Evolutionary conservation across 805 yeast genomes (phyloP), one percentile per base, ranked within the genome.

Genomic region (Diddensiella caesifluorescens): DNA sequence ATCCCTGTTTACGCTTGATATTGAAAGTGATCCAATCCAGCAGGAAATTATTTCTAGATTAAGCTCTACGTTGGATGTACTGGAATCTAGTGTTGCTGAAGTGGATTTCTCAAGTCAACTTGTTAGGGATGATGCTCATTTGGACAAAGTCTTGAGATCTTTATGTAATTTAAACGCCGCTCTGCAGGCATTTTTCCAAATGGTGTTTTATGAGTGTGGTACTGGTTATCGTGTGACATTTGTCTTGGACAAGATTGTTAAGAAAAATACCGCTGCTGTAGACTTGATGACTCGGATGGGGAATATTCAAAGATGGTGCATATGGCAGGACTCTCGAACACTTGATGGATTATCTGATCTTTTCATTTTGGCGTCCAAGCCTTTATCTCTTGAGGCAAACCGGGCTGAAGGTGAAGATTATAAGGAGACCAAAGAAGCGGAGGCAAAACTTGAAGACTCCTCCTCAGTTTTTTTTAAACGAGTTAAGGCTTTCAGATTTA

Each of bases 241-340:
- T 18, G 41, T 48, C 9, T 36, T 53, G 15, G 48, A 46, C 18
- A 41, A 44, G 38, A 18, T 46, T 7, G 46, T 39, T 15, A 12
- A 35, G 27, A 16, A 29, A 3, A 41, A 39, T 20, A 44, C 31
- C 18, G 43, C 32, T 10, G 43, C 32, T 10, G 31, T 35, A 6
- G 38, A 43, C 26, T 23, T 59, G 27, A 38, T 59, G 19, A 33
- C 38, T 7, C 40, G 52, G 19, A 35, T 59, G 12, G 56, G 56
- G n/a, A 27, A 22, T 6, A 40, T 59, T 10, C 57, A 59, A 39
- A 38, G 60, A 7, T 48, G 51, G 43, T 53, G 55, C 20, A 34
- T 57, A 7, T 54, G 57, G 59, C 56, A 54, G 33, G 62, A 57
- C 13, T 38, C 48, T 4, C 18, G 40, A 25, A 30, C 44, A 21